Percentiles rank a stretch among this genome's conserved stretches.
These are phyloP conservation scores for Geoglossum glabrum DNA, from an alignment of 495 filamentous ascomycete species.

Conservation along the genomic window DNA sequence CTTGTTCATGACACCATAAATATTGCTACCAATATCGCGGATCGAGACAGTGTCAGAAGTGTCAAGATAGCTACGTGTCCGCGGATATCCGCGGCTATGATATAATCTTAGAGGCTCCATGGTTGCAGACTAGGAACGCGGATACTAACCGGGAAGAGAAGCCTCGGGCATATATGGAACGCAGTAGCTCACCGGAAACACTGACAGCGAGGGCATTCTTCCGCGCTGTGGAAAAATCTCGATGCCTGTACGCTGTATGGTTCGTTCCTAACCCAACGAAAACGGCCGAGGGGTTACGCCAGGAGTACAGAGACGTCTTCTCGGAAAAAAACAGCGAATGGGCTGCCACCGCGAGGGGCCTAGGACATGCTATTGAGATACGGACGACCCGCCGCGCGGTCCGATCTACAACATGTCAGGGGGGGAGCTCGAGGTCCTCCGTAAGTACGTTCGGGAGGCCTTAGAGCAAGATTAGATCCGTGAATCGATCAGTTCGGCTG, in stretches of 20 bases:
- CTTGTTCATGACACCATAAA: too few relatives aligned
- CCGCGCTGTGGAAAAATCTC: not conserved
- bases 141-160: not conserved
- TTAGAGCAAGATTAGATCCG: not conserved
- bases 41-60: not conserved
- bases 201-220: not conserved
- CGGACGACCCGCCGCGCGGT: constrained; percentile 1
- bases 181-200: not conserved
- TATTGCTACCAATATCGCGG: too few relatives aligned
- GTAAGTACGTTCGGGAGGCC: not conserved
- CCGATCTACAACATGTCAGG: constrained; percentile 8
- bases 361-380: constrained; percentile 4
- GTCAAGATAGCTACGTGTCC: not conserved
- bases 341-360: not conserved
- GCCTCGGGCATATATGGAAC: not conserved
- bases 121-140: not conserved
- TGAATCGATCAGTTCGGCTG: not conserved
- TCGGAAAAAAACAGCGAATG: not conserved
- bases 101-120: not conserved
- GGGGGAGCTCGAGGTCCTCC: constrained; percentile 6
- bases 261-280: not conserved
- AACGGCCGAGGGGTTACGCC: not conserved
- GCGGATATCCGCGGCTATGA: not conserved
- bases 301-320: not conserved
- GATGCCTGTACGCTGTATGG: not conserved